phyloP scores from a whole-genome alignment of 2,329 filamentous ascomycete species.

The Mycogone perniciosa region DNA sequence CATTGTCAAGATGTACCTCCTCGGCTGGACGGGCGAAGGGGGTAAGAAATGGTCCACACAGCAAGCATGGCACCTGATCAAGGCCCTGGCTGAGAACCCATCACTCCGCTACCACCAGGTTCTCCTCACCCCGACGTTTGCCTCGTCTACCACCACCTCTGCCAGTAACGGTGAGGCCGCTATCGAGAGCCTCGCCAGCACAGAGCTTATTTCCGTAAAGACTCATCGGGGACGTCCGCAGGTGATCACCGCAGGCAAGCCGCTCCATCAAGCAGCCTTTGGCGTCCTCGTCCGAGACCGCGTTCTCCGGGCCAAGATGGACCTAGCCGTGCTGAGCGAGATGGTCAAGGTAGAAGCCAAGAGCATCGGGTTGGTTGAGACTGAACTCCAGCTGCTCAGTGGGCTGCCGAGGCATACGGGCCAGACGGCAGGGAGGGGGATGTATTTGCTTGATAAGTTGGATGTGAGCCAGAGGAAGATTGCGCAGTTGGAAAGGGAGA shows the following conservation, averaged over 20 bases:
- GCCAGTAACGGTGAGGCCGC: conserved; percentile 63
- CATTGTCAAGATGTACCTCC: conserved; percentile 86
- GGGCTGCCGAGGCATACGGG: conserved; percentile 62
- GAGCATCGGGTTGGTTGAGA: conserved; percentile 71
- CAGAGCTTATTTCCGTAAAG: conserved; percentile 76
- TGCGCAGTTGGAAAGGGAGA: conserved; percentile 65
- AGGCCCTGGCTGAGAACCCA: conserved; percentile 62
- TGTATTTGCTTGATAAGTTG: conserved; percentile 70
- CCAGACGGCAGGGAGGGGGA: conserved; percentile 59
- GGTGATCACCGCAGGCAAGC: conserved; percentile 71
- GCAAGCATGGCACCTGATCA: conserved; percentile 88
- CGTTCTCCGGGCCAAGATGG: conserved; percentile 67
- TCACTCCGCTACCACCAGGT: conserved; percentile 79
- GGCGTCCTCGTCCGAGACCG: conserved; percentile 61
- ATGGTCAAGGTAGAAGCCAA: conserved; percentile 65
- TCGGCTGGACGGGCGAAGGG: conserved; percentile 47
- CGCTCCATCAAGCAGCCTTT: conserved; percentile 83
- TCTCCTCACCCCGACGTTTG: conserved; percentile 69
- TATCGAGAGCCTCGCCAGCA: conserved; percentile 72
- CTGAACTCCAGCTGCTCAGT: conserved; percentile 66
- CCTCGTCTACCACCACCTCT: conserved; percentile 42
- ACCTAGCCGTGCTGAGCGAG: conserved; percentile 63
- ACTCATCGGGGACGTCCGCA: conserved; percentile 70
- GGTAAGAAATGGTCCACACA: conserved; percentile 67
- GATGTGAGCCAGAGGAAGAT: conserved; percentile 69